phyloP scores from a whole-genome alignment of 2,329 filamentous ascomycete genomes.

The Ceratocystis smalleyi region DNA sequence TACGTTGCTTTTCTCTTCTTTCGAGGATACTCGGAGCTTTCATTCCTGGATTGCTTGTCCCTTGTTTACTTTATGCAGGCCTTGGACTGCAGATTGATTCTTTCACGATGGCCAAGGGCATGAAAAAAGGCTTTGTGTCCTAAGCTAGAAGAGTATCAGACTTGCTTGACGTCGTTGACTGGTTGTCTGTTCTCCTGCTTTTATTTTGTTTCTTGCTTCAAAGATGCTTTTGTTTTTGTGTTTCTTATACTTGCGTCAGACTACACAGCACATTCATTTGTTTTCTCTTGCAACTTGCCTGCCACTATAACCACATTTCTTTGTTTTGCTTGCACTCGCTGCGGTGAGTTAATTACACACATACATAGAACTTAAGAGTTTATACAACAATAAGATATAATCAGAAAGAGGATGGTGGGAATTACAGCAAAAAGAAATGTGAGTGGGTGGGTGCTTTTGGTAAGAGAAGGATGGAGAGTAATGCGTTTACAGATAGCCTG shows the following conservation, averaged over 20 bases:
- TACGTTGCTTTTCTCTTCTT: neutral
- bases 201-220: neutral
- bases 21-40: neutral
- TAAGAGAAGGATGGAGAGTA: neutral
- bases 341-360: neutral
- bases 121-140: neutral
- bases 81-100: too few relatives aligned
- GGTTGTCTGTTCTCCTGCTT: neutral
- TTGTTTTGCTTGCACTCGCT: neutral
- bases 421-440: too few relatives aligned
- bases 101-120: too few relatives aligned
- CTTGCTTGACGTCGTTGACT: too few relatives aligned
- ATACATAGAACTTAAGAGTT: slow-evolving; percentile 2
- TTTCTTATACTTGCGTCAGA: too few relatives aligned
- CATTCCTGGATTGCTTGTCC: neutral
- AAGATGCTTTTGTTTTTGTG: too few relatives aligned
- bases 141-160: too few relatives aligned
- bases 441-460: neutral
- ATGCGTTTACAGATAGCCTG: neutral
- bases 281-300: neutral
- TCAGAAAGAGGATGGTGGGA: neutral
- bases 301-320: too few relatives aligned
- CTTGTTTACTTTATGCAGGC: neutral
- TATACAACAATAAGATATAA: neutral
- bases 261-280: neutral